phyloP scores from a whole-genome alignment of 495 filamentous ascomycete species.

The Aspergillus diversus region DNA sequence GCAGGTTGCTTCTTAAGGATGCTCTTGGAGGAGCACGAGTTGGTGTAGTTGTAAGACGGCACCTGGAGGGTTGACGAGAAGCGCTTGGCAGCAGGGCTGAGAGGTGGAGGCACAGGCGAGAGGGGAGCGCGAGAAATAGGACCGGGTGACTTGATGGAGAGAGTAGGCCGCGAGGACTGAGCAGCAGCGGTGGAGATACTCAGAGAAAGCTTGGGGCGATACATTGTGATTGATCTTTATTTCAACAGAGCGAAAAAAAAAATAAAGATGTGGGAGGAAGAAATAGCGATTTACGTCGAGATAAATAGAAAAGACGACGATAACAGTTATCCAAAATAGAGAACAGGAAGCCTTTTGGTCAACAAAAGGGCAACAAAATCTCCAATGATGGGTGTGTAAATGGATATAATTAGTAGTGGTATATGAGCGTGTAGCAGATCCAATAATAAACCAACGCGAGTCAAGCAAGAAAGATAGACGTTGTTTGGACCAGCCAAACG shows the following conservation, averaged over 20 bases:
- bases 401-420: neutral
- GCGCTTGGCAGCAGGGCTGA: slow-evolving; percentile 45
- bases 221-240: slow-evolving; percentile 11
- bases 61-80: slow-evolving; percentile 45
- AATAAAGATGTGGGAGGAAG: neutral
- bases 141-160: slow-evolving; percentile 51
- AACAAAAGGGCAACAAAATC: slow-evolving; percentile 10
- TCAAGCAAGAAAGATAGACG: slow-evolving; percentile 9
- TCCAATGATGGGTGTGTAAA: slow-evolving; percentile 4
- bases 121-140: slow-evolving; percentile 49
- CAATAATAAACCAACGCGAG: slow-evolving; percentile 14
- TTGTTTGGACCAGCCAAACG: slow-evolving; percentile 21
- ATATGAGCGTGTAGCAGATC: slow-evolving; percentile 9
- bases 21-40: slow-evolving; percentile 53
- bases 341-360: slow-evolving; percentile 11
- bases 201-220: slow-evolving; percentile 46
- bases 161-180: slow-evolving; percentile 34
- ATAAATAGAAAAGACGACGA: slow-evolving; percentile 6
- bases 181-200: slow-evolving; percentile 48
- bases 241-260: neutral
- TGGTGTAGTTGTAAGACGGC: slow-evolving; percentile 48
- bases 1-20: slow-evolving; percentile 53
- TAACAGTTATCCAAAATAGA: neutral
- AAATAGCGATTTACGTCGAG: neutral
- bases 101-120: slow-evolving; percentile 37